Percentiles rank a stretch among this genome's conserved stretches.
Evolutionary conservation across 305 asterid genomes (phyloP).

Genomic region (Rubia peregrina): DNA sequence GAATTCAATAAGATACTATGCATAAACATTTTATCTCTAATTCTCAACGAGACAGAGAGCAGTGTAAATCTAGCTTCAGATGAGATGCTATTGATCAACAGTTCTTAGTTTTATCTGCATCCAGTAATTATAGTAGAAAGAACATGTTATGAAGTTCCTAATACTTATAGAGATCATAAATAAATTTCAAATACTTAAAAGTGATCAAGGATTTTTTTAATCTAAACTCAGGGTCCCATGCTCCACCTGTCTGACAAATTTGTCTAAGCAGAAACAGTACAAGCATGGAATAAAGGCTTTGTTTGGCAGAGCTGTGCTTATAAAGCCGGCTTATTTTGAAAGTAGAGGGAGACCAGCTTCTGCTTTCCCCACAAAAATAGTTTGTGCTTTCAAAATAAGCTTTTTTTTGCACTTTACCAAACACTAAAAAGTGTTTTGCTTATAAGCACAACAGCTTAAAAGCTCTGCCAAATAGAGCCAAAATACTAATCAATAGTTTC

Average conservation of each 20-base stretch:
- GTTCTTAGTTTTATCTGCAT: neutral
- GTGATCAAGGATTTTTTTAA: neutral
- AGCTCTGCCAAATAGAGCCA: no score
- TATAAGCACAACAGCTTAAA: no score
- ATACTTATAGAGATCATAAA: neutral
- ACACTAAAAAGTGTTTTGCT: no score
- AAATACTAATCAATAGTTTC: neutral
- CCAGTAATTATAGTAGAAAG: slow-evolving; percentile 2
- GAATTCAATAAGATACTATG: neutral
- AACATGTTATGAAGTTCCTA: neutral
- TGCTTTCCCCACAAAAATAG: no score
- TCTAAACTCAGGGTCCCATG: neutral
- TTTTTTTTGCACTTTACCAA: no score
- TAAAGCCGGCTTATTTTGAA: no score
- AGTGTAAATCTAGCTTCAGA: slow-evolving; percentile 3
- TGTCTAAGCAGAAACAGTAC: neutral
- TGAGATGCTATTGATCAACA: neutral
- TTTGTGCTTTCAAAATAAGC: no score
- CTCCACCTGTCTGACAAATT: neutral
- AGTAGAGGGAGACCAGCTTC: no score
- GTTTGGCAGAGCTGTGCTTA: no score
- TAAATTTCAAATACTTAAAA: neutral
- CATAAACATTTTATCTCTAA: neutral
- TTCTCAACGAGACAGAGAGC: neutral
- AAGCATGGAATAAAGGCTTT: neutral